phyloP scores from a whole-genome alignment of 1,284 basidiomycete species.

The Cryptococcus deneoformans region DNA sequence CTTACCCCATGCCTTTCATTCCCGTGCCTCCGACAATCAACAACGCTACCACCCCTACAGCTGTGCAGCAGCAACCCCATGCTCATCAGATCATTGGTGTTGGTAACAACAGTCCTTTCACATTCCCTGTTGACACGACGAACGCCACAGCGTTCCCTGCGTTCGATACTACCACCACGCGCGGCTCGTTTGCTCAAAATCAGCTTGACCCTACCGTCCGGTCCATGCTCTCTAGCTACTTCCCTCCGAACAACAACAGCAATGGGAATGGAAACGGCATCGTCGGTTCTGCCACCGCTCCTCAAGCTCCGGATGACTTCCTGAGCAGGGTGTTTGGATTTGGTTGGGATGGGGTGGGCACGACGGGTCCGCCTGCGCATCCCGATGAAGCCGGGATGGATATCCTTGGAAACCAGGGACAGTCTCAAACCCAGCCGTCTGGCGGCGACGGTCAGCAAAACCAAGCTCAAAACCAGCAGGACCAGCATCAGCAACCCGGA shows the following conservation, averaged over 20 bases:
- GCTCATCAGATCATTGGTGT: constrained; percentile 2
- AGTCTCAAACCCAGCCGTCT: background rate
- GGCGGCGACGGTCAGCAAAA: background rate
- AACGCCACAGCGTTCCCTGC: constrained; percentile 14
- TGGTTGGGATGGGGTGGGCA: constrained; percentile 34
- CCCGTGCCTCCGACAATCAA: constrained; percentile 11
- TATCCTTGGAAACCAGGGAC: background rate
- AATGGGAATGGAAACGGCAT: background rate
- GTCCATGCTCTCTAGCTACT: constrained; percentile 39
- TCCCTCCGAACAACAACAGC: constrained; percentile 19
- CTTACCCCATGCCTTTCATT: constrained; percentile 41
- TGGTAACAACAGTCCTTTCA: constrained; percentile 19
- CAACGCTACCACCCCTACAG: constrained; percentile 9
- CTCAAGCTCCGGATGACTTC: constrained; percentile 42
- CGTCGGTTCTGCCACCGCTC: constrained; percentile 6
- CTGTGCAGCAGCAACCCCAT: background rate
- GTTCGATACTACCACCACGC: constrained; percentile 6
- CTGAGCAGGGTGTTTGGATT: constrained; percentile 44
- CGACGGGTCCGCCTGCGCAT: background rate
- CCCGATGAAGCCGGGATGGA: background rate
- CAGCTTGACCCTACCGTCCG: constrained; percentile 42
- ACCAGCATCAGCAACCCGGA: background rate
- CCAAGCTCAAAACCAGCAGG: background rate
- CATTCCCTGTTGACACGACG: constrained; percentile 29
- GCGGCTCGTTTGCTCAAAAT: constrained; percentile 10